Conservation (phyloP, 2,329 filamentous ascomycete species). For the Esteya vermicola region DNA sequence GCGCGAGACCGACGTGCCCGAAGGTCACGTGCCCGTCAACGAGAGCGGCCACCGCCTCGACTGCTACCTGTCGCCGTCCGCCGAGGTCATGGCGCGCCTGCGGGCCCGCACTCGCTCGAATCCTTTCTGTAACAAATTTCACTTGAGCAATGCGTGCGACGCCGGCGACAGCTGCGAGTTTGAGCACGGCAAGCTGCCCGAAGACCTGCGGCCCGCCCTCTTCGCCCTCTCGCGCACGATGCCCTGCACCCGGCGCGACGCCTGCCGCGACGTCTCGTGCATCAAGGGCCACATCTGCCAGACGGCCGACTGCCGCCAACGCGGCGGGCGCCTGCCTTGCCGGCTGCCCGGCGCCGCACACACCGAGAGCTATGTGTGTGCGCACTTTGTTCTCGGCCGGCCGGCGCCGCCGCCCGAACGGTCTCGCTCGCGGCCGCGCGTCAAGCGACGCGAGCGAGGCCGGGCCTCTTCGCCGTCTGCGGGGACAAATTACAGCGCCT, state of each 20-base stretch:
- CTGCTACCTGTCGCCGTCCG: constrained; percentile 11
- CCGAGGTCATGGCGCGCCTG: constrained; percentile 11
- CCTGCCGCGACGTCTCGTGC: constrained; percentile 14
- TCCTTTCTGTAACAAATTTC: constrained; percentile 17
- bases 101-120: constrained; percentile 10
- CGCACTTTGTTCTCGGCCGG: neutral
- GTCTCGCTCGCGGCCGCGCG: no score
- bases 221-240: constrained; percentile 15
- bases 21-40: constrained; percentile 16
- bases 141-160: constrained; percentile 13
- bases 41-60: constrained; percentile 15
- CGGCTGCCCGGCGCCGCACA: constrained; percentile 13
- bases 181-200: constrained; percentile 14
- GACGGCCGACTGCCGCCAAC: constrained; percentile 16
- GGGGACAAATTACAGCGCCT: no score
- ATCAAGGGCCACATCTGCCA: constrained; percentile 19
- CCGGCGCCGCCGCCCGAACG: no score
- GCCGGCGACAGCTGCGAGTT: constrained; percentile 15
- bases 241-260: constrained; percentile 15
- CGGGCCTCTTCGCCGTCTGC: no score
- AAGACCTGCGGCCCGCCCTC: constrained; percentile 14
- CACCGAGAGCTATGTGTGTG: constrained; percentile 8
- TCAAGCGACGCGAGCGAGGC: no score
- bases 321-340: constrained; percentile 17
- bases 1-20: constrained; percentile 11